Evolutionary conservation across 116 monocot genomes (phyloP).

Genomic region (Cymodocea nodosa): DNA sequence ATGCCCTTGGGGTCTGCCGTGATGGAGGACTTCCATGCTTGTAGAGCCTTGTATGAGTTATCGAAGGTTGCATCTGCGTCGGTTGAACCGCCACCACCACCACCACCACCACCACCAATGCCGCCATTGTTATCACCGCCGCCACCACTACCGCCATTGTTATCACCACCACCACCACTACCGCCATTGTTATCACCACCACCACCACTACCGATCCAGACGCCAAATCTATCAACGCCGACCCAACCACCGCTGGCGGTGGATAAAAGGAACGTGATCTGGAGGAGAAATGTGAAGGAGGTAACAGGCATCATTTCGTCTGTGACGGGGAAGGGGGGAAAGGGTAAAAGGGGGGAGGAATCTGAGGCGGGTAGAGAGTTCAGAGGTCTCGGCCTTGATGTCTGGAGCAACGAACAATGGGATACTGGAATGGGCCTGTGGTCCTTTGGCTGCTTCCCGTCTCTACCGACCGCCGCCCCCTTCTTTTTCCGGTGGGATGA

Average conservation of each 20-base stretch:
- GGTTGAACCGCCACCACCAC: not conserved
- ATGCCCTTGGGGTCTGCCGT: constrained; percentile 48
- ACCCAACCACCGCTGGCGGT: not conserved
- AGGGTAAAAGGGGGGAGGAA: too few relatives aligned
- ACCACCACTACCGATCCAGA: not conserved
- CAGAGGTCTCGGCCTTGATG: not conserved
- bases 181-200: not conserved
- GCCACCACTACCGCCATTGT: not conserved
- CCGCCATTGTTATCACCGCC: not conserved
- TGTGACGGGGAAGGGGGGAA: too few relatives aligned
- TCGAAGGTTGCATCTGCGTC: not conserved
- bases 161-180: not conserved
- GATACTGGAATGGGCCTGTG: not conserved
- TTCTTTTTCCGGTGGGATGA: too few relatives aligned
- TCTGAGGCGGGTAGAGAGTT: not conserved
- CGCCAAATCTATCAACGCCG: not conserved
- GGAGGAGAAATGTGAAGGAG: not conserved
- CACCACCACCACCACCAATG: not conserved
- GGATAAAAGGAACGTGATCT: constrained; percentile 7
- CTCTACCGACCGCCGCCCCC: too few relatives aligned
- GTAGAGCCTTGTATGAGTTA: constrained; percentile 46
- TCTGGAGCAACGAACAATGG: not conserved
- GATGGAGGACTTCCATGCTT: constrained; percentile 55
- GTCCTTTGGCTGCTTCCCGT: not conserved
- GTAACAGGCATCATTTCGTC: too few relatives aligned